phyloP scores from a whole-genome alignment of 805 yeast genomes.

The Saccharomycopsis microspora region DNA sequence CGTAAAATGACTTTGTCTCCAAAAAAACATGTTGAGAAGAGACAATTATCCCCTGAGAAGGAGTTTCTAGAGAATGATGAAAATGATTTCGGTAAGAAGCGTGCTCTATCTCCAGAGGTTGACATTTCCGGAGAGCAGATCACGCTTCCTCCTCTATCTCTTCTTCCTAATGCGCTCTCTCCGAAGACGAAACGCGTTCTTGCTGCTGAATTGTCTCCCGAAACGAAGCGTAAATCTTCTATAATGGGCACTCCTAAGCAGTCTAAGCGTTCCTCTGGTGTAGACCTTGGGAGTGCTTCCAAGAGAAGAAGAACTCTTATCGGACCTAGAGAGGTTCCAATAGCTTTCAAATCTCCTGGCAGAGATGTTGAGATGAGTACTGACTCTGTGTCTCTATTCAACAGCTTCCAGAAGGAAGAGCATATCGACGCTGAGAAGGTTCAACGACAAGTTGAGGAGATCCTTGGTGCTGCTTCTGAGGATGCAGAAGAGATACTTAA shows the following conservation, averaged over 20 bases:
- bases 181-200: no score
- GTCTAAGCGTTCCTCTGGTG: conserved; percentile 9
- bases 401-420: no score
- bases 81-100: background rate
- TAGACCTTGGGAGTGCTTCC: conserved; percentile 13
- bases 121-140: no score
- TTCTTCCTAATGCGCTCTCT: no score
- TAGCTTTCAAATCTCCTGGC: conserved; percentile 4
- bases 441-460: background rate
- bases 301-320: conserved; percentile 31
- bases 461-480: background rate
- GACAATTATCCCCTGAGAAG: background rate
- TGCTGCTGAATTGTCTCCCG: no score
- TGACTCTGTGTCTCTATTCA: no score
- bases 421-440: background rate
- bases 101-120: no score
- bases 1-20: no score
- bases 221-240: no score
- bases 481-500: background rate
- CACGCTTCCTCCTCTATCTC: no score
- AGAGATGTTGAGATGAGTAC: background rate
- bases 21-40: background rate
- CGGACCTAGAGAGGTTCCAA: conserved; percentile 30
- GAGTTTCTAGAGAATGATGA: background rate
- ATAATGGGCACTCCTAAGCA: background rate